phyloP scores from a whole-genome alignment of 176 grass and related monocot genomes.

The Oryza glaberrima region DNA sequence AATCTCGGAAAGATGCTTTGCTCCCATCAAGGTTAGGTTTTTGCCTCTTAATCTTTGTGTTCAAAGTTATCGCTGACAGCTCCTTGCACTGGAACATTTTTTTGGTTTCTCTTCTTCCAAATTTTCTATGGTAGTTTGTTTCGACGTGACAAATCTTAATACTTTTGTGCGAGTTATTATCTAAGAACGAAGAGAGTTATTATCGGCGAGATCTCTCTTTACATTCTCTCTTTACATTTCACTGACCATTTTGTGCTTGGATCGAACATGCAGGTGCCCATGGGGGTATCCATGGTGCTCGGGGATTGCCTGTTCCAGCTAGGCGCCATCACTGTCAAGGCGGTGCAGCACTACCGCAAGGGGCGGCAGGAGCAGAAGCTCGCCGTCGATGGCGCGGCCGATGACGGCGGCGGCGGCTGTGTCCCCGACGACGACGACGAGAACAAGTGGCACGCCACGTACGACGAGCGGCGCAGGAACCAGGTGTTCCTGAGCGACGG shows the following conservation, averaged over 20 bases:
- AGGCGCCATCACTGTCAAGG: slow-evolving; percentile 24
- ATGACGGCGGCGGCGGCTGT: too few species aligned
- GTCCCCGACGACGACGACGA: background rate
- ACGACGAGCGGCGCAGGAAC: slow-evolving; percentile 38
- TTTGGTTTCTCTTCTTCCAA: too few species aligned
- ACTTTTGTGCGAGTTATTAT: too few species aligned
- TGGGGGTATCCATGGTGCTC: slow-evolving; percentile 56
- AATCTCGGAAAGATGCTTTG: too few species aligned
- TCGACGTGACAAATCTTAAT: too few species aligned
- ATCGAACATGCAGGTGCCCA: slow-evolving; percentile 29
- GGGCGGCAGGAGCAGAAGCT: background rate
- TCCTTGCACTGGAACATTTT: too few species aligned
- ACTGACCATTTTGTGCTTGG: background rate
- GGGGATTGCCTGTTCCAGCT: slow-evolving; percentile 57
- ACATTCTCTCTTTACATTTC: background rate
- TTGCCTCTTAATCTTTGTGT: too few species aligned
- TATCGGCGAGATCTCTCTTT: background rate
- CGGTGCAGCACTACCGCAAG: background rate
- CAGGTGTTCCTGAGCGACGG: slow-evolving; percentile 11
- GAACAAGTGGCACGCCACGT: background rate
- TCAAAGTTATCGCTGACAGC: too few species aligned
- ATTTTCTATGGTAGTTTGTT: too few species aligned
- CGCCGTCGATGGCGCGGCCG: background rate
- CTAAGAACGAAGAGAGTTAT: background rate
- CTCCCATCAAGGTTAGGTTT: too few species aligned